phyloP scores from a whole-genome alignment of 352 stramenopile species.

The Pythium volutum region DNA sequence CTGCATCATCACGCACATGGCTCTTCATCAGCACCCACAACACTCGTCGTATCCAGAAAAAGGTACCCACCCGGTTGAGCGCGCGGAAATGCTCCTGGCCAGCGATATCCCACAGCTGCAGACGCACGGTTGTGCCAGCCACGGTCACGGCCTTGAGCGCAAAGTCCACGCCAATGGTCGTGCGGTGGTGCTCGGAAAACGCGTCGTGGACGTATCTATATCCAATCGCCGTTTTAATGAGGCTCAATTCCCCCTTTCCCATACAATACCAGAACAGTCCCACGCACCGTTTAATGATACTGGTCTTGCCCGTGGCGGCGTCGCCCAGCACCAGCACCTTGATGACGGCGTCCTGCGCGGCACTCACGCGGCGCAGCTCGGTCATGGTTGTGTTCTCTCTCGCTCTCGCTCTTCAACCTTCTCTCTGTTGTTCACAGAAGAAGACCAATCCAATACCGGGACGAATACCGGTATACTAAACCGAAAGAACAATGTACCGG shows the following conservation, averaged over 20 bases:
- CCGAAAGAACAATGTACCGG: not conserved
- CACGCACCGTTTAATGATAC: conserved; percentile 89
- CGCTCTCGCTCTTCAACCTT: conserved; percentile 22
- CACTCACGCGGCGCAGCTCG: conserved; percentile 56
- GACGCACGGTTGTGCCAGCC: conserved; percentile 79
- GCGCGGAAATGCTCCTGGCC: conserved; percentile 93
- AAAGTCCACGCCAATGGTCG: conserved; percentile 93
- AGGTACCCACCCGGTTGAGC: conserved; percentile 73
- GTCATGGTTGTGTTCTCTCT: conserved; percentile 34
- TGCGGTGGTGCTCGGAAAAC: conserved; percentile 91
- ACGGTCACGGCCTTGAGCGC: conserved; percentile 88
- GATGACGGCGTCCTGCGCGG: conserved; percentile 86
- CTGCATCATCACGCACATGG: conserved; percentile 15
- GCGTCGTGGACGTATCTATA: conserved; percentile 86
- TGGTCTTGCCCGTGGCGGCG: conserved; percentile 90
- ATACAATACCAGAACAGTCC: not conserved
- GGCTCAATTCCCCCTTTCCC: no score
- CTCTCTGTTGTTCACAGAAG: conserved; percentile 11
- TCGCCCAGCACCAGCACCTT: conserved; percentile 92
- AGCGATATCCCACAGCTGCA: conserved; percentile 95
- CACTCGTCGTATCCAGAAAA: not conserved
- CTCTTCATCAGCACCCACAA: not conserved
- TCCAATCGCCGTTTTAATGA: not conserved
- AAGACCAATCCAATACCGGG: conserved; percentile 19
- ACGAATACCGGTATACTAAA: not conserved